phyloP scores from a whole-genome alignment of 2,329 filamentous ascomycete genomes.

The Aureobasidium musti region DNA sequence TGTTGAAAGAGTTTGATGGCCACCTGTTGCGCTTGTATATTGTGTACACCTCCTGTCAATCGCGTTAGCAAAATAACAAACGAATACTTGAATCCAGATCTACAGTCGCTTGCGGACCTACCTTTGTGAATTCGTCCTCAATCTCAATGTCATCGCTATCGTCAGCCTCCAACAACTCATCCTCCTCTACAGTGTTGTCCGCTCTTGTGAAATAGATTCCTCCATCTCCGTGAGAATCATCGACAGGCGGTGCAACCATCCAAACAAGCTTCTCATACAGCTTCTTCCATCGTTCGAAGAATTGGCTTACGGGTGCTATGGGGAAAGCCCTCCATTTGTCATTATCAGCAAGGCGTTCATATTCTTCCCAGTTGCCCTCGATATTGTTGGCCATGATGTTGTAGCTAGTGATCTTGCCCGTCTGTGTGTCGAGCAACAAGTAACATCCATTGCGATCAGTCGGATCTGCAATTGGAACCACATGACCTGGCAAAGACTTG shows the following conservation, averaged over 20 bases:
- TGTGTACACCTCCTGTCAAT: background rate
- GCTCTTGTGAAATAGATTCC: background rate
- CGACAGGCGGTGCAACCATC: background rate
- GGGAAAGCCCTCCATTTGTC: background rate
- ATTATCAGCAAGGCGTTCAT: background rate
- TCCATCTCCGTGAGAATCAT: constrained; percentile 1
- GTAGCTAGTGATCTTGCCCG: background rate
- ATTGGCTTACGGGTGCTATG: background rate
- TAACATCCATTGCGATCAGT: background rate
- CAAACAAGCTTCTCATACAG: constrained; percentile 2
- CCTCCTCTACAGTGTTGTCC: background rate
- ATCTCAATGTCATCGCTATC: background rate
- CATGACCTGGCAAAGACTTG: background rate
- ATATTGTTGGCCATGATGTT: background rate
- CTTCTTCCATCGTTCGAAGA: background rate
- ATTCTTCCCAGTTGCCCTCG: background rate
- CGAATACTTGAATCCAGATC: background rate
- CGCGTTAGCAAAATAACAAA: background rate
- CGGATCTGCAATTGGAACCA: background rate
- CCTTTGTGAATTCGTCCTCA: background rate
- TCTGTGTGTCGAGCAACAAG: background rate
- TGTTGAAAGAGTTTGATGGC: background rate
- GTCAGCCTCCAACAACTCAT: background rate
- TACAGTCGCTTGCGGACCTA: background rate
- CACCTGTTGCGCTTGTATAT: background rate